Evolutionary conservation across 176 grass and related monocot genomes (phyloP).

Genomic region (Luzula sylvatica): DNA sequence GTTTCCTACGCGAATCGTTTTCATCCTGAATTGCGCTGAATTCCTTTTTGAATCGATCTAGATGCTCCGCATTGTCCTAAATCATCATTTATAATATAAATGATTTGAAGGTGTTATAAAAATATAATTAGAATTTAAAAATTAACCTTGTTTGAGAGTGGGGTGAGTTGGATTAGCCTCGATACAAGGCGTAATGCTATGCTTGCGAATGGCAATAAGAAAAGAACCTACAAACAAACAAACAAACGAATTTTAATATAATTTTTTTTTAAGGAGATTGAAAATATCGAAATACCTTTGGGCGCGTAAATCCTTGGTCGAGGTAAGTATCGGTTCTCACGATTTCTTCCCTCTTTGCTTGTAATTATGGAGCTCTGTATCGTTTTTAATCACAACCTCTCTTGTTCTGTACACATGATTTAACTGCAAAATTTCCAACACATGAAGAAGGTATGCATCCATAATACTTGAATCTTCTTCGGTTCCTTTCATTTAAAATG

Average conservation of each 20-base stretch:
- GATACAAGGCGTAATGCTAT: slow-evolving; percentile 70
- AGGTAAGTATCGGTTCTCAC: slow-evolving; percentile 40
- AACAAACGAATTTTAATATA: neutral
- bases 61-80: slow-evolving; percentile 44
- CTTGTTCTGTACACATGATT: slow-evolving; percentile 86
- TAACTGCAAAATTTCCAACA: slow-evolving; percentile 44
- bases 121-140: neutral
- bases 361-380: slow-evolving; percentile 49
- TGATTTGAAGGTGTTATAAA: slow-evolving; percentile 9
- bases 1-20: slow-evolving; percentile 19
- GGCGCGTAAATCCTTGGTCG: slow-evolving; percentile 95
- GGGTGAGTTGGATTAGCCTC: slow-evolving; percentile 80
- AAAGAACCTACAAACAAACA: slow-evolving; percentile 47
- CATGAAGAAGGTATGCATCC: slow-evolving; percentile 87
- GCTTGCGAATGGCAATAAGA: slow-evolving; percentile 83
- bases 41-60: slow-evolving; percentile 50
- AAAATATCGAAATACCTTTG: slow-evolving; percentile 45
- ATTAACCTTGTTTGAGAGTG: slow-evolving; percentile 57
- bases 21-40: slow-evolving; percentile 70
- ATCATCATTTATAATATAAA: no score
- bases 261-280: no score
- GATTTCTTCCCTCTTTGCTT: slow-evolving; percentile 37
- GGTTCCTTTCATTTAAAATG: slow-evolving; percentile 79
- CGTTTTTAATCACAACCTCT: slow-evolving; percentile 75
- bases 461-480: slow-evolving; percentile 72